A percentile compares a stretch with the other conserved stretches of the same genome.
phyloP scores from a whole-genome alignment of 1,284 basidiomycete genomes.

The Cutaneotrichosporon mucoides region DNA sequence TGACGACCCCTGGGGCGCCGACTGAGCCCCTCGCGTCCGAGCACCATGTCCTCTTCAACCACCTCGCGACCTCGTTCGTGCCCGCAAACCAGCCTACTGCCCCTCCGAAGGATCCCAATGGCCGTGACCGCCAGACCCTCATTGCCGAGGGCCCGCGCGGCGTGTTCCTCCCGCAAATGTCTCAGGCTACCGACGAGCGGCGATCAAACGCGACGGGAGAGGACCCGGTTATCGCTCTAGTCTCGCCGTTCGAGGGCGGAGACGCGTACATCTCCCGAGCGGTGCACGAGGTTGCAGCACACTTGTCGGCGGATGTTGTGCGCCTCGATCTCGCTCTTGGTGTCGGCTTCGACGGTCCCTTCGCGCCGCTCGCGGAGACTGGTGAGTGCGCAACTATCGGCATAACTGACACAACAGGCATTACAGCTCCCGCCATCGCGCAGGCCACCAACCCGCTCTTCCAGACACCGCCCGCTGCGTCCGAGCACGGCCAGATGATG shows the following conservation, averaged over 20 bases:
- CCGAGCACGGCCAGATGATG: constrained; percentile 2
- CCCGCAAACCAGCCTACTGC: constrained; percentile 16
- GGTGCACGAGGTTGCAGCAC: constrained; percentile 66
- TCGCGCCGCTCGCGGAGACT: constrained; percentile 58
- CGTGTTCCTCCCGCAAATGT: constrained; percentile 1
- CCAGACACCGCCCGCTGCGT: constrained; percentile 55
- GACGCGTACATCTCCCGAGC: constrained; percentile 71
- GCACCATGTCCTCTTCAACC: constrained; percentile 19
- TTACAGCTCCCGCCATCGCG: constrained; percentile 22
- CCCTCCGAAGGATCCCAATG: background rate
- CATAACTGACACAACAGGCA: constrained; percentile 13
- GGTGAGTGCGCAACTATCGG: constrained; percentile 66
- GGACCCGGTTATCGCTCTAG: constrained; percentile 67
- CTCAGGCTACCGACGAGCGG: background rate
- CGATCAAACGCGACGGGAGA: background rate
- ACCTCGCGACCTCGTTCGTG: constrained; percentile 20
- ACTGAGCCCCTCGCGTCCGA: constrained; percentile 8
- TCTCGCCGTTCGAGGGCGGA: constrained; percentile 81
- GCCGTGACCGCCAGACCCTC: background rate
- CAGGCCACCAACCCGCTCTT: constrained; percentile 49
- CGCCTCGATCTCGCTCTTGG: constrained; percentile 61
- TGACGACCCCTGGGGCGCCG: constrained; percentile 10
- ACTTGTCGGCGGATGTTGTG: constrained; percentile 69
- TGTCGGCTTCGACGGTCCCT: constrained; percentile 63
- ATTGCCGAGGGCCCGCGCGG: constrained; percentile 1